Conservation (phyloP, 2,329 filamentous ascomycete genomes). For the Lasiodiplodia gonubiensis region DNA sequence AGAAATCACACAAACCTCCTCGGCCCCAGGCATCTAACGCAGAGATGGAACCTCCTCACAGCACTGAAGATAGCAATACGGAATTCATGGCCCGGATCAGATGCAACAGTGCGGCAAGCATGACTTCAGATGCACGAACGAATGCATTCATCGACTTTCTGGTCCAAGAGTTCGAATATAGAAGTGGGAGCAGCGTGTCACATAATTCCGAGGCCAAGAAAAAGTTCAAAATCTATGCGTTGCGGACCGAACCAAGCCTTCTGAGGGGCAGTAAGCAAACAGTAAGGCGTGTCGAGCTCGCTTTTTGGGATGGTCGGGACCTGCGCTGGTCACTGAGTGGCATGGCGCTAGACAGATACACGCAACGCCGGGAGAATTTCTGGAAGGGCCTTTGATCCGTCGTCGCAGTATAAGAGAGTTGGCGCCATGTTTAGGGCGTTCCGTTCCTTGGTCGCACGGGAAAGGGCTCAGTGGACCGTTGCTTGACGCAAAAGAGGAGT, state of each 20-base stretch:
- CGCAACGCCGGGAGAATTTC: background rate
- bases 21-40: background rate
- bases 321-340: background rate
- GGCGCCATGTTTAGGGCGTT: no score
- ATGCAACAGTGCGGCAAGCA: background rate
- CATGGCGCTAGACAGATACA: background rate
- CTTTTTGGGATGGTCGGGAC: background rate
- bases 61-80: no score
- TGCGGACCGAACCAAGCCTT: background rate
- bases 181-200: background rate
- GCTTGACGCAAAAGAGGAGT: no score
- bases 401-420: no score
- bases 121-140: background rate
- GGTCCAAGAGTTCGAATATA: background rate
- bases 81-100: background rate
- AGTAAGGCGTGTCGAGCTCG: background rate
- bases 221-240: background rate
- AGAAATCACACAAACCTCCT: background rate
- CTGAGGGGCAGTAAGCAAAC: background rate
- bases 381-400: no score
- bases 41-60: background rate
- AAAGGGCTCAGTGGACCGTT: no score
- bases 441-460: no score
- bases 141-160: background rate
- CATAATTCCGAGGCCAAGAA: background rate